Evolutionary conservation across 2,329 filamentous ascomycete genomes (phyloP).

Genomic region (Aschersonia sp.): DNA sequence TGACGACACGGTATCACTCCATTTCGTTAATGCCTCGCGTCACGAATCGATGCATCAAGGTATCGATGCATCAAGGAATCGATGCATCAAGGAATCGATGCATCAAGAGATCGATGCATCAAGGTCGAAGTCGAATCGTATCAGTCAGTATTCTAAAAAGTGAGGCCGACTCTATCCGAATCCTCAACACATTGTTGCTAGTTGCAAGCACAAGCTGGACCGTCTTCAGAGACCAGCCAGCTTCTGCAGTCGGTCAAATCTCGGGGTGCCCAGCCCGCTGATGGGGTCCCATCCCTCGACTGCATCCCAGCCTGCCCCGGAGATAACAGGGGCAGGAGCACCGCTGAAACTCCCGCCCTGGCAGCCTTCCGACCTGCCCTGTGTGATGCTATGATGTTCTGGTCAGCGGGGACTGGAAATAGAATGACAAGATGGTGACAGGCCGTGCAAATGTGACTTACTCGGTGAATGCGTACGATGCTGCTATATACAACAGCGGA

Average conservation of each 20-base stretch:
- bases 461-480: constrained; percentile 18
- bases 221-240: constrained; percentile 1
- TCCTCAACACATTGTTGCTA: no score
- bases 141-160: no score
- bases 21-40: no score
- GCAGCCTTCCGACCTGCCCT: constrained; percentile 18
- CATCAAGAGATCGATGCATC: no score
- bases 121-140: no score
- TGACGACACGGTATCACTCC: no score
- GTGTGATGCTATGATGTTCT: constrained; percentile 17
- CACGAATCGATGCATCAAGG: no score
- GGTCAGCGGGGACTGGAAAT: not conserved
- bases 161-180: no score
- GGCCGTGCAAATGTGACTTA: constrained; percentile 8
- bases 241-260: constrained; percentile 20
- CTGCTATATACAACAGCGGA: constrained; percentile 38
- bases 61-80: no score
- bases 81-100: no score
- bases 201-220: no score
- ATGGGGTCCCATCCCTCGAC: constrained; percentile 20
- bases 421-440: no score
- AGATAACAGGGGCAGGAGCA: constrained; percentile 10
- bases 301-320: constrained; percentile 4
- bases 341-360: constrained; percentile 11
- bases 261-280: constrained; percentile 30